Conservation (phyloP, 257 asterid species). For the Solanum corneliomulleri region DNA sequence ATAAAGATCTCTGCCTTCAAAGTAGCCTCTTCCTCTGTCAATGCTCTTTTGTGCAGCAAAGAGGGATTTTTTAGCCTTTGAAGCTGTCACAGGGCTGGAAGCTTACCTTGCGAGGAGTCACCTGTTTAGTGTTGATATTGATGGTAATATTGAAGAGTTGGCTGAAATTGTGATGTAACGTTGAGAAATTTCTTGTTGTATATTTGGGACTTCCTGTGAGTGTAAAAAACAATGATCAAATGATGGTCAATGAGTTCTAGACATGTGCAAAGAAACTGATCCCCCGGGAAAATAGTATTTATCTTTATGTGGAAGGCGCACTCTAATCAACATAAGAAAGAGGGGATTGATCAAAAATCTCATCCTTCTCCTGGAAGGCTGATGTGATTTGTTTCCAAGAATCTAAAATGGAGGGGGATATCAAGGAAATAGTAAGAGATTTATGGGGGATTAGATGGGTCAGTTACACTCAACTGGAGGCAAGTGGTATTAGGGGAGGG, state of each 20-base stretch:
- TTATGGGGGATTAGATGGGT: not conserved
- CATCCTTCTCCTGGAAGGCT: not conserved
- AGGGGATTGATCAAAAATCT: not conserved
- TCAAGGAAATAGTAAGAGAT: not conserved
- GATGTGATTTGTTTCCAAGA: not conserved
- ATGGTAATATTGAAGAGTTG: not conserved
- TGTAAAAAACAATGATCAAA: not conserved
- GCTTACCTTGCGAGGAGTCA: not conserved
- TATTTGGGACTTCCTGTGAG: not conserved
- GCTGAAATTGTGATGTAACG: not conserved
- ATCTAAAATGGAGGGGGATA: not conserved
- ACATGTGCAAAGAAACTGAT: not conserved
- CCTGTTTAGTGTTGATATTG: not conserved
- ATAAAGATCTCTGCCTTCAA: no score
- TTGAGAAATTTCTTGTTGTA: not conserved
- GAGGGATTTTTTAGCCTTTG: not conserved
- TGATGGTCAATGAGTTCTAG: not conserved
- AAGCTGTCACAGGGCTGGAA: not conserved
- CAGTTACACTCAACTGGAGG: not conserved
- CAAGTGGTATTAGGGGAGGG: not conserved
- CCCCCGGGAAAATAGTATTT: not conserved
- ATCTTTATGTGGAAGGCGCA: not conserved
- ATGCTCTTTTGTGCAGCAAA: no score
- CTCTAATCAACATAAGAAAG: not conserved
- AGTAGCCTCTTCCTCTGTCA: no score